Evolutionary conservation across 2,329 filamentous ascomycete species (phyloP), one percentile per base, ranked within the genome.

Genomic region (Fusarium oligoseptatum): DNA sequence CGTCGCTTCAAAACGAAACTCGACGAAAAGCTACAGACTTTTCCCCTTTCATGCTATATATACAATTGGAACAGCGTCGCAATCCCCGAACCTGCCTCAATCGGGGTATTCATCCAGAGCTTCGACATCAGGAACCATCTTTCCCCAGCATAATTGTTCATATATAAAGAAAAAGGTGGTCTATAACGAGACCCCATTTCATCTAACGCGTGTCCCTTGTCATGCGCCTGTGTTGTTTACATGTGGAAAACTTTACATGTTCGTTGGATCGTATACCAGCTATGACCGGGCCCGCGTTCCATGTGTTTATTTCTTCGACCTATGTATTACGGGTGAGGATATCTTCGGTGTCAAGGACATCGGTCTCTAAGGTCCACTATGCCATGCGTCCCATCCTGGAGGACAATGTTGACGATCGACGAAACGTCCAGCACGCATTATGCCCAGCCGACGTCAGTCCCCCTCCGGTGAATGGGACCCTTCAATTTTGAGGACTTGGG

Each of bases 331-430:
- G 12, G 6, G 3, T 15, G 12, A 36, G 12, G 12, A 36, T 14
- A 36, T 36, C 34, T 12, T 22, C 41, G n/a, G n/a, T 22, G n/a
- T 10, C n/a, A 1, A 11, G 6, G 11, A 10, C 20, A 43, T 43
- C 12, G 11, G 11, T 43, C 41, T 14, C 41, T 6, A 22, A 43
- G 41, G 41, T 22, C 20, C 41, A 20, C 6, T 22, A 3, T 11
- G 5, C 11, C 6, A 3, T 12, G 3, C 12, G 11, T 11, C 2
- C 41, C 10, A 12, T 41, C 39, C 3, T 3, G n/a, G 39, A 41
- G n/a, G n/a, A 41, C n/a, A 20, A 6, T 12, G 39, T 20, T 3
- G 9, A 0, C 0, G 6, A 43, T 22, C n/a, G n/a, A 3, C 6
- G 41, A 14, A 43, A 22, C 2, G n/a, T 4, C 41, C 41, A 43